Conservation (phyloP, 129 eudicot genomes). For the Apium graveolens region DNA sequence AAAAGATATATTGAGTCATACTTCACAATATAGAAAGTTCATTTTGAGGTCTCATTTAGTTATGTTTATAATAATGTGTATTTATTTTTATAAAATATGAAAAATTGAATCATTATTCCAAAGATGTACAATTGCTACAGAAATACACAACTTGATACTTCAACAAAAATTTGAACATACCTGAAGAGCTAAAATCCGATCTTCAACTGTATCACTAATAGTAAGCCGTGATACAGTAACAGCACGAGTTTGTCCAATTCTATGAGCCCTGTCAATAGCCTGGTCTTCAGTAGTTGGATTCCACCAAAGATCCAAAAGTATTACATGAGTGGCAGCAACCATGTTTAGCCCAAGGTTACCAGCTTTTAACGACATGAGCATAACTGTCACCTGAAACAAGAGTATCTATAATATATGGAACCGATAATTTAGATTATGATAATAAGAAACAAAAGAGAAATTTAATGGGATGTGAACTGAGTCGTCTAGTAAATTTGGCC, state of each 20-base stretch:
- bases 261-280: slow-evolving; percentile 92
- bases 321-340: slow-evolving; percentile 95
- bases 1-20: background rate
- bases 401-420: background rate
- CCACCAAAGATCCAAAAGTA: slow-evolving; percentile 98
- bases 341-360: slow-evolving; percentile 94
- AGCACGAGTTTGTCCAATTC: slow-evolving; percentile 97
- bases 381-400: slow-evolving; percentile 61
- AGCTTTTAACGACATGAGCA: slow-evolving; percentile 96
- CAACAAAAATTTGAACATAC: slow-evolving; percentile 21
- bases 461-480: background rate
- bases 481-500: background rate
- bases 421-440: background rate
- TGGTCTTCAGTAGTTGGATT: slow-evolving; percentile 99
- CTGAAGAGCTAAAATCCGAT: slow-evolving; percentile 95
- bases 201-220: slow-evolving; percentile 91
- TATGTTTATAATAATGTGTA: background rate
- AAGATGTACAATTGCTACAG: background rate
- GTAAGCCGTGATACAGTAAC: slow-evolving; percentile 87
- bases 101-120: background rate
- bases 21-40: background rate
- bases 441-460: background rate
- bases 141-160: background rate
- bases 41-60: background rate
- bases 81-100: no score